Evolutionary conservation across 2,329 filamentous ascomycete species (phyloP).

Genomic region (Sporothrix humicola): DNA sequence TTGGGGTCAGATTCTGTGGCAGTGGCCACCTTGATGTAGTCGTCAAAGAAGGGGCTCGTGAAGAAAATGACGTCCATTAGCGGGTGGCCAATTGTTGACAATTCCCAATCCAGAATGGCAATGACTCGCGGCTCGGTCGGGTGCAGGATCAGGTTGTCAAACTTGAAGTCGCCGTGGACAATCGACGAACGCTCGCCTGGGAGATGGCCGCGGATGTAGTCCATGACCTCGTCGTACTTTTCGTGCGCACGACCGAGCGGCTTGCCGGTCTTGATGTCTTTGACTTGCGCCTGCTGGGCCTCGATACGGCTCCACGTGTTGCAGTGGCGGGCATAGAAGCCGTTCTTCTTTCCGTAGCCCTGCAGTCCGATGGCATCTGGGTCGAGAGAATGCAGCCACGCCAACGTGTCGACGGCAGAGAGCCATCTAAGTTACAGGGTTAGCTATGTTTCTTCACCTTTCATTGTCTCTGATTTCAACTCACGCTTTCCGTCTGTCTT

Average conservation of each 20-base stretch:
- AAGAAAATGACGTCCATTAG: conserved; percentile 5
- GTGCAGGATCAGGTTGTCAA: conserved; percentile 1
- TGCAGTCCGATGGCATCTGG: background rate
- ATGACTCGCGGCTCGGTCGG: background rate
- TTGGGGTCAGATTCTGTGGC: background rate
- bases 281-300: background rate
- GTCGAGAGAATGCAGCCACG: background rate
- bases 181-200: background rate
- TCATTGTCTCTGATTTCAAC: background rate
- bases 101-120: background rate
- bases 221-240: conserved; percentile 6
- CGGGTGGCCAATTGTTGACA: background rate
- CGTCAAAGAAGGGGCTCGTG: conserved; percentile 1
- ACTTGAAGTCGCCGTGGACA: conserved; percentile 3
- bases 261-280: background rate
- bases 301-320: background rate
- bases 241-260: background rate
- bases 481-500: background rate
- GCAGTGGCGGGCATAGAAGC: background rate
- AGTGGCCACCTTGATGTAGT: background rate
- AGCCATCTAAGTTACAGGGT: background rate
- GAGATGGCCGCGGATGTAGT: background rate
- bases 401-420: background rate
- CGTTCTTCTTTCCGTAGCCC: conserved; percentile 4
- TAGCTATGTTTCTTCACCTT: background rate